Evolutionary conservation across 2,329 filamentous ascomycete species (phyloP).

Genomic region (Fusarium equiseti): DNA sequence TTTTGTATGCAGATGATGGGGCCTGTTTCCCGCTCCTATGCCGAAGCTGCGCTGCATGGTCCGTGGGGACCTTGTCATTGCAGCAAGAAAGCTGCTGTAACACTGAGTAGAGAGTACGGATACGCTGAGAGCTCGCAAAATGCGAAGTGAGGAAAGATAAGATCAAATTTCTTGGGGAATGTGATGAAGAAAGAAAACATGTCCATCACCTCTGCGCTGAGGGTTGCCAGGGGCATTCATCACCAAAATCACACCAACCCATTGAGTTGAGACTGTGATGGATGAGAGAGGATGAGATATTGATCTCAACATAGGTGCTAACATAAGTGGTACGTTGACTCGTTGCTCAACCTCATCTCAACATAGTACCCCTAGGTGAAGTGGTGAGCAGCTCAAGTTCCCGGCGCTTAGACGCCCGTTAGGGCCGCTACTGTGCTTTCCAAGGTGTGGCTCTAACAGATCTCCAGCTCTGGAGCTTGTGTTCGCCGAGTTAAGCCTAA

Average conservation of each 20-base stretch:
- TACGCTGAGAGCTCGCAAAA: constrained; percentile 10
- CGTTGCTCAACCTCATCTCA: constrained; percentile 23
- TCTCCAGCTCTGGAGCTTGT: constrained; percentile 26
- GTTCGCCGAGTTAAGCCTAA: constrained; percentile 32
- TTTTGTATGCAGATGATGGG: constrained; percentile 36
- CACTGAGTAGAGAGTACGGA: constrained; percentile 17
- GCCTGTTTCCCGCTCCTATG: constrained; percentile 27
- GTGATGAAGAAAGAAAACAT: constrained; percentile 25
- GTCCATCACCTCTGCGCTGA: constrained; percentile 18
- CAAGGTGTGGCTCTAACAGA: constrained; percentile 36
- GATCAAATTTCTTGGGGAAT: constrained; percentile 13
- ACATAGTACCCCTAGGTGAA: constrained; percentile 7
- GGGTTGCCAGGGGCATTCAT: constrained; percentile 35
- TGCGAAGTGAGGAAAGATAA: constrained; percentile 5
- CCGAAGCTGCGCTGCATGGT: constrained; percentile 33
- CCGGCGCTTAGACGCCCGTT: constrained; percentile 47
- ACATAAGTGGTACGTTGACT: constrained; percentile 12
- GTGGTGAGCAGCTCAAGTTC: constrained; percentile 42
- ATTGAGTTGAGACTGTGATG: constrained; percentile 16
- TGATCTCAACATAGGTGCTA: background rate
- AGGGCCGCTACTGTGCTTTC: constrained; percentile 51
- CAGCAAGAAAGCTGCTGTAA: constrained; percentile 14
- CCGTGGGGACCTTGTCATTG: constrained; percentile 37
- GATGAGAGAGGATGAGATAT: constrained; percentile 20
- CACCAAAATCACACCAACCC: constrained; percentile 23